A percentile compares a stretch with the other conserved stretches of the same genome.
Conservation (phyloP, 306 rosid species). For the Senna siamea region DNA sequence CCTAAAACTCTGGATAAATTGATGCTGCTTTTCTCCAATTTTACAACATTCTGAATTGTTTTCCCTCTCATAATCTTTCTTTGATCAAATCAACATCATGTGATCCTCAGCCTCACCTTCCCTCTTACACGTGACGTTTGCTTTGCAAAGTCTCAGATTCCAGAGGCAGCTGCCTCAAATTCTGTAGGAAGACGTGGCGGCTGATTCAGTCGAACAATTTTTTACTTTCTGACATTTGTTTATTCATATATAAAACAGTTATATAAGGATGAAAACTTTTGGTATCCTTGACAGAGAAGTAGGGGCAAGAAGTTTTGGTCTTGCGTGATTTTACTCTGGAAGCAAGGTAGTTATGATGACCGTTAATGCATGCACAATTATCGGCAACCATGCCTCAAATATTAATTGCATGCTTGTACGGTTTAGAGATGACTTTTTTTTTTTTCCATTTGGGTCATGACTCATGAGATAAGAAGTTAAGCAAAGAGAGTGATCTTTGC, state of each 20-base stretch:
- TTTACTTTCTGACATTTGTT: neutral
- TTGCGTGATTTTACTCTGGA: slow-evolving; percentile 34
- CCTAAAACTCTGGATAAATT: slow-evolving; percentile 48
- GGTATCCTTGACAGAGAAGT: slow-evolving; percentile 33
- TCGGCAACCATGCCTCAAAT: neutral
- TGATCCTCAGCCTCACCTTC: slow-evolving; percentile 36
- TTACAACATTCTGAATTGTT: slow-evolving; percentile 44
- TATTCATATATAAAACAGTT: neutral
- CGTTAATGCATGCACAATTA: slow-evolving; percentile 16
- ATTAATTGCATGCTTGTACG: neutral
- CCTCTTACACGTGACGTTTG: slow-evolving; percentile 15
- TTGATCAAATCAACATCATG: slow-evolving; percentile 42
- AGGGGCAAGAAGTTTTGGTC: slow-evolving; percentile 26
- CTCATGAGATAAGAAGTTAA: neutral
- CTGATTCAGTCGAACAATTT: slow-evolving; percentile 29
- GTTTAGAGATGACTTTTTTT: neutral
- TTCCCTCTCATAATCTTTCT: slow-evolving; percentile 36
- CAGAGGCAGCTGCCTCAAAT: slow-evolving; percentile 9
- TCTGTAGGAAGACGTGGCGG: slow-evolving; percentile 33
- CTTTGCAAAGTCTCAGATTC: slow-evolving; percentile 28
- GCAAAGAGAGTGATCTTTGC: neutral
- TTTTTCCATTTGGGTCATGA: neutral
- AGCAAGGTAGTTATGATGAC: slow-evolving; percentile 34
- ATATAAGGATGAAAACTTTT: slow-evolving; percentile 35
- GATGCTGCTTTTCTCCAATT: slow-evolving; percentile 46